Evolutionary conservation across 2,329 filamentous ascomycete species (phyloP), one percentile per base, ranked within the genome.

Genomic region (Penicillium thymicola): DNA sequence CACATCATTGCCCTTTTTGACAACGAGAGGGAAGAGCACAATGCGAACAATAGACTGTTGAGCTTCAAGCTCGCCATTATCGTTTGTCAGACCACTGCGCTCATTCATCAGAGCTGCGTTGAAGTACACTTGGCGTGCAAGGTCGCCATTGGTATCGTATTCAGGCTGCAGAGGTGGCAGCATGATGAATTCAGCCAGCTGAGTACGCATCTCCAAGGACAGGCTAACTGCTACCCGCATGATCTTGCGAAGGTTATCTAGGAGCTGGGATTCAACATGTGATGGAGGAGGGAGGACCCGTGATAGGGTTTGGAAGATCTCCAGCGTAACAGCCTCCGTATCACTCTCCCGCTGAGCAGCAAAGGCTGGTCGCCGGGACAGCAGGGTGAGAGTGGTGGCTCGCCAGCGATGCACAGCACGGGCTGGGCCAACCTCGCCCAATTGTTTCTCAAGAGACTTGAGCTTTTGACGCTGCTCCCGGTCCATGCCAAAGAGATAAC

Each of bases 401-500:
- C 95, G 91, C 94, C 94, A 99, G 76, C 94, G 92, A 55, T 94
- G 90, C 43, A 99, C 93, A n/a, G 95, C 92, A 57, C 88, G 84
- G 51, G 84, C 81, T 28, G 93, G 91, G 47, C 93, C 94, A 66
- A 96, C 89, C 71, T 99, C 94, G 21, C 84, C 83, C 30, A 99
- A 82, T 38, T 89, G 87, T 79, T 96, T 97, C 78, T 99, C 95
- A 9, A 99, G 84, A 34, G 89, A 87, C 79, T 99, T 97, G 73
- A 99, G 87, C 76, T 97, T 97, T 75, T 97, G 92, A 67, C 94
- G 86, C 76, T 99, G 94, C 75, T 97, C 94, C 67, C 92, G 85
- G 72, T 99, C 94, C 91, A 99, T 96, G 67, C 94, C 94, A 72
- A 99, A 99, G 27, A 99, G 86, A 74, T 99, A 99, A 62, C 94